Base-by-base conservation (phyloP, 106 monocot genomes). In the Acanthochlamys bracteata region DNA sequence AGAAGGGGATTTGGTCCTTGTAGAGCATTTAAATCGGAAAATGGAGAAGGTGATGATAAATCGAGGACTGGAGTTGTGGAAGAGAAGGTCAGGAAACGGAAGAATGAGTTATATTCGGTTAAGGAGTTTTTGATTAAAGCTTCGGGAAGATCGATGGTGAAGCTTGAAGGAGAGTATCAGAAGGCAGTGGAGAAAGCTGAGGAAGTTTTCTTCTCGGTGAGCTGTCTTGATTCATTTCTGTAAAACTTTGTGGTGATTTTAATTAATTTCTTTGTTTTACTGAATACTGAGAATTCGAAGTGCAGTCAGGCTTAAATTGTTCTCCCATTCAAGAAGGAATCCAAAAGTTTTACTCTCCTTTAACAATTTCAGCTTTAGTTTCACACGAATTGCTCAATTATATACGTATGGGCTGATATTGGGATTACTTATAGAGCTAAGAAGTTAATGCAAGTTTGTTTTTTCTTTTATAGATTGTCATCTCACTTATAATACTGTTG, bases 201-300 rank as follows among this genome's bases (percentile, higher is more conserved):
- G 64, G 86, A 87, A 11, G 57, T 91, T 49, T 96, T 96, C 82
- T 96, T 96, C 57, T 77, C 95, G 63, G 95, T 96, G 58, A 83
- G 88, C 55, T 70, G n/a, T n/a, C n/a, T n/a, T n/a, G n/a, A n/a
- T n/a, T n/a, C n/a, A n/a, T n/a, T n/a, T n/a, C n/a, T n/a, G n/a
- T n/a, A n/a, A n/a, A n/a, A n/a, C n/a, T n/a, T n/a, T n/a, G n/a
- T n/a, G n/a, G n/a, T n/a, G n/a, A n/a, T n/a, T n/a, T n/a, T n/a
- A n/a, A n/a, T n/a, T n/a, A n/a, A n/a, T n/a, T n/a, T n/a, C n/a
- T n/a, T n/a, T n/a, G n/a, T n/a, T n/a, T n/a, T n/a, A n/a, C n/a
- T n/a, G n/a, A n/a, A n/a, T n/a, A n/a, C n/a, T n/a, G n/a, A n/a
- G n/a, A n/a, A n/a, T n/a, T n/a, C n/a, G n/a, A n/a, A n/a, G n/a